Percentiles rank a stretch among this genome's conserved stretches.
phyloP scores from a whole-genome alignment of 495 filamentous ascomycete species.

The Cercophora scortea region DNA sequence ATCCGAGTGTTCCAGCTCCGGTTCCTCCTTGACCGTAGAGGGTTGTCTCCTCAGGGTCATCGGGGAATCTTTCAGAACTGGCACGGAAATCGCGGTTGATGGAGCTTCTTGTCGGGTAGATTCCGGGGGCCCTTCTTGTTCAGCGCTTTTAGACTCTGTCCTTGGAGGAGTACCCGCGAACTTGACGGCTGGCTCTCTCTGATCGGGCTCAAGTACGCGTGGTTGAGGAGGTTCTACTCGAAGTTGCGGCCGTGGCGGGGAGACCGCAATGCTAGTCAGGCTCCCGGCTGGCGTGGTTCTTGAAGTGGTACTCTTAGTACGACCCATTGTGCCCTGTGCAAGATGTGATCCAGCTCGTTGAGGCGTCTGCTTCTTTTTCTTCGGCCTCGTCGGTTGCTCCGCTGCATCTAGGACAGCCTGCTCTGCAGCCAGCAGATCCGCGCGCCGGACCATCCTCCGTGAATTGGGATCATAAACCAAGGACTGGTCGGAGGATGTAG shows the following conservation, averaged over 20 bases:
- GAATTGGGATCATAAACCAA: constrained; percentile 53
- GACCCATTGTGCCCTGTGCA: constrained; percentile 27
- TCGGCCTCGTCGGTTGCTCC: constrained; percentile 42
- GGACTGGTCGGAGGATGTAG: constrained; percentile 22
- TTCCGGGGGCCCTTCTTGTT: constrained; percentile 4
- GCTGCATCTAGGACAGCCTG: constrained; percentile 37
- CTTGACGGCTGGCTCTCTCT: constrained; percentile 10
- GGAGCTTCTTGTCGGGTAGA: not conserved
- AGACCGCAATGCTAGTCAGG: constrained; percentile 7
- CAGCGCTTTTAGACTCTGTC: constrained; percentile 7
- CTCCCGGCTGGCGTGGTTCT: constrained; percentile 27
- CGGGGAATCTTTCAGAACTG: not conserved
- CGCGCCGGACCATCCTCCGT: constrained; percentile 42
- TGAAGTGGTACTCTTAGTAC: constrained; percentile 17
- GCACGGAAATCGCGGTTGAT: not conserved
- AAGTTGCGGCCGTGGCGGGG: not conserved
- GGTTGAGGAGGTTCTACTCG: not conserved
- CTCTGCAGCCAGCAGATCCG: constrained; percentile 26
- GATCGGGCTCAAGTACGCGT: not conserved
- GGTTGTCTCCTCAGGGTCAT: constrained; percentile 43
- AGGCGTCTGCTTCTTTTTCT: constrained; percentile 43
- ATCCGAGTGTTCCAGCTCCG: constrained; percentile 36
- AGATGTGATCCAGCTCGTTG: constrained; percentile 25
- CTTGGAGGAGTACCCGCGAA: constrained; percentile 12
- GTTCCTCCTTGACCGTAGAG: constrained; percentile 55